These are phyloP conservation scores for Xylariaceae sp. DNA, from an alignment of 2,329 filamentous ascomycete species.

Conservation along the genomic window DNA sequence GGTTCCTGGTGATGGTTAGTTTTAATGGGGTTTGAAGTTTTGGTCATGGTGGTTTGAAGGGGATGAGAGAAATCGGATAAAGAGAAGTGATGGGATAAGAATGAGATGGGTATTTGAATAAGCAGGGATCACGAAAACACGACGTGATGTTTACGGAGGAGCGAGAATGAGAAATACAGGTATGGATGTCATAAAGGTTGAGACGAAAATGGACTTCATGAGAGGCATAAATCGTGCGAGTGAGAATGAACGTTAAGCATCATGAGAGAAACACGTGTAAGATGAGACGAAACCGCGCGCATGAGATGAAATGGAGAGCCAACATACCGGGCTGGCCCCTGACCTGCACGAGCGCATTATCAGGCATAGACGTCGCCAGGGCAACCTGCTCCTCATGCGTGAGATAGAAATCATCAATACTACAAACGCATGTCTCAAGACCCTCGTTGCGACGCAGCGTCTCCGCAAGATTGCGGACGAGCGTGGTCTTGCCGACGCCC, in stretches of 20 bases:
- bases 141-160: neutral
- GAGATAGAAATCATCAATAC: slow-evolving; percentile 88
- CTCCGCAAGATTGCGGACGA: slow-evolving; percentile 62
- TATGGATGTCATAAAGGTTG: neutral
- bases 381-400: slow-evolving; percentile 61
- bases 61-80: neutral
- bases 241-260: neutral
- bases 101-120: neutral
- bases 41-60: neutral
- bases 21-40: neutral
- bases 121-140: neutral
- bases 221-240: neutral
- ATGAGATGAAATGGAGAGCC: slow-evolving; percentile 8
- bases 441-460: slow-evolving; percentile 53
- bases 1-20: slow-evolving; percentile 38
- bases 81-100: neutral
- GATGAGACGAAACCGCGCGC: neutral
- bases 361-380: slow-evolving; percentile 59
- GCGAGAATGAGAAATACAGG: neutral
- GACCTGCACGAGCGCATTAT: slow-evolving; percentile 72
- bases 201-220: neutral
- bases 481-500: slow-evolving; percentile 86
- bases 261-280: neutral
- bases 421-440: slow-evolving; percentile 64
- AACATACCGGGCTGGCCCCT: slow-evolving; percentile 70